Conservation (phyloP, 352 stramenopile genomes). For the Phytopythium chamaehyphon region DNA sequence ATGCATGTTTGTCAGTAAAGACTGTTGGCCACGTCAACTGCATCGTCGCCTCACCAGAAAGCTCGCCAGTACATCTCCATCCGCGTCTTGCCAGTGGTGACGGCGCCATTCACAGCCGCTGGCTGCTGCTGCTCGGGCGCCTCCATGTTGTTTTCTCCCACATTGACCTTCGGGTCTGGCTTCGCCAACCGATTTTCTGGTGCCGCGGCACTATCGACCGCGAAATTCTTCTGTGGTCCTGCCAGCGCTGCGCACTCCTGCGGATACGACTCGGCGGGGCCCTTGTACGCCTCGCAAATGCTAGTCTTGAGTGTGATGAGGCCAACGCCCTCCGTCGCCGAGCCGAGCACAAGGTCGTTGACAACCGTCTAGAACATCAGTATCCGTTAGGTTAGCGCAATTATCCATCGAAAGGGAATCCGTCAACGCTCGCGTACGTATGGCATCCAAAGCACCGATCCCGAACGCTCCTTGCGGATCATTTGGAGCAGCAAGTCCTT, state of each 20-base stretch:
- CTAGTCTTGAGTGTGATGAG: conserved; percentile 50
- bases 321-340: conserved; percentile 48
- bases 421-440: conserved; percentile 32
- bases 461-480: conserved; percentile 48
- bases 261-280: conserved; percentile 58
- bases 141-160: not conserved
- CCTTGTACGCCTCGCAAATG: conserved; percentile 68
- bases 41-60: conserved; percentile 47
- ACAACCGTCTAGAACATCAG: conserved; percentile 52
- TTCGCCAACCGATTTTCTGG: not conserved
- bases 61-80: conserved; percentile 79
- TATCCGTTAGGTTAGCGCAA: conserved; percentile 1
- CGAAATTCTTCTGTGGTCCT: conserved; percentile 50
- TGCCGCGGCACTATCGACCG: conserved; percentile 23
- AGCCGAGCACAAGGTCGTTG: conserved; percentile 52
- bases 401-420: not conserved
- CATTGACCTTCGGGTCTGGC: conserved; percentile 5
- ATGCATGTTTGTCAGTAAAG: not conserved
- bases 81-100: conserved; percentile 38
- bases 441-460: conserved; percentile 64
- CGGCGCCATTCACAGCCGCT: conserved; percentile 8
- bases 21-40: not conserved
- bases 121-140: conserved; percentile 18
- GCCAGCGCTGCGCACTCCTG: conserved; percentile 47
- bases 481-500: conserved; percentile 58